Base-by-base conservation (phyloP, 2,329 filamentous ascomycete species). In the Emergomyces orientalis region DNA sequence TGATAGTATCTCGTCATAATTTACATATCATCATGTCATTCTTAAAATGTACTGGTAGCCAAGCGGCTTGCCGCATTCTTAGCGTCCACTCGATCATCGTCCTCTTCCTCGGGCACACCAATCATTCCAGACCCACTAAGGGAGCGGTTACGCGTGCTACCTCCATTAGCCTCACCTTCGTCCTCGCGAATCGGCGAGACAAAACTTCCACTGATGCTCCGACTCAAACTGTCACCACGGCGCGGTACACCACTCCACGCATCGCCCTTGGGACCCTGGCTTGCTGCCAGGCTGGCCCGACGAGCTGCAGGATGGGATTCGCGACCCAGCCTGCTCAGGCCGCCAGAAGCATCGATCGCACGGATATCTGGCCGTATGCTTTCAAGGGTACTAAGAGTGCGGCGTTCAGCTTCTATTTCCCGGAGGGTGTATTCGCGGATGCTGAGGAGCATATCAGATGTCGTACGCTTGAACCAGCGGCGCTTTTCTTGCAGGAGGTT, bases 261-360 rank as follows among this genome's bases (percentile, higher is more conserved):
- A 75, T 99, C 94, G n/a, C 94, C 94, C 78, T 96, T 96, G 59
- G 94, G 93, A 0, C 94, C 94, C 77, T 99, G 94, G 70, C 89
- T 94, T 56, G 90, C 89, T 19, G 90, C 89, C 67, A 97, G 77
- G 75, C 86, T 93, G 32, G 87, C 78, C 65, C 93, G 86, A 62
- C 94, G 85, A 37, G 79, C 77, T 5, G 86, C 78, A 2, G 94
- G 93, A 73, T 96, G 91, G 19, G 89, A 81, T 77, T 99, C 94
- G 63, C 94, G 86, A 51, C 94, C 94, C 41, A 99, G 82, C 51
- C 94, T 86, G 71, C 89, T 94, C 55, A 99, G 84, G 13, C 94
- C 94, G 62, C 94, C 94, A 7, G 89, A 92, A 45, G 88, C 82
- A 76, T 99, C 94, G 70, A 99, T 97, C 67, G 90, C 87, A 64